Conservation (phyloP, 768 basidiomycete species). For the Kwoniella bestiolae region DNA sequence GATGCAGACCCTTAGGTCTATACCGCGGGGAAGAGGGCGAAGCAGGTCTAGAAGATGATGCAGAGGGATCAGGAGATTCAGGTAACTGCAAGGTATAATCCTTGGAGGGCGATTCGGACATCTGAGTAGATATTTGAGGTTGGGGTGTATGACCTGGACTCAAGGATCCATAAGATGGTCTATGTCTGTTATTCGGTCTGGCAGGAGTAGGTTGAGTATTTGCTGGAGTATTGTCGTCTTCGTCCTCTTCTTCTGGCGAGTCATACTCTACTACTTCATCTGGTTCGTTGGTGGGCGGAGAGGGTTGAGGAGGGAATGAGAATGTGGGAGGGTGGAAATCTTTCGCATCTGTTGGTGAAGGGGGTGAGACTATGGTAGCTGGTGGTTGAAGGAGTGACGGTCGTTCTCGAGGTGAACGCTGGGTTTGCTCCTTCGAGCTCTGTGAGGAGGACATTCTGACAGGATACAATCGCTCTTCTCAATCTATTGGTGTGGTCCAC, state of each 20-base stretch:
- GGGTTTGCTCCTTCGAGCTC: neutral
- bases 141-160: slow-evolving; percentile 19
- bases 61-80: slow-evolving; percentile 24
- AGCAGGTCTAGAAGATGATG: slow-evolving; percentile 19
- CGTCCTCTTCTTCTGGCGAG: slow-evolving; percentile 31
- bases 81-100: slow-evolving; percentile 11
- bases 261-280: slow-evolving; percentile 26
- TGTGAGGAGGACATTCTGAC: neutral
- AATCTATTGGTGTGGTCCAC: too few species aligned
- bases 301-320: slow-evolving; percentile 1
- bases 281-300: neutral
- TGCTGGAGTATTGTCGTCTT: slow-evolving; percentile 13
- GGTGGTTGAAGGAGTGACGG: slow-evolving; percentile 38
- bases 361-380: slow-evolving; percentile 47
- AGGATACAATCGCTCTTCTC: neutral
- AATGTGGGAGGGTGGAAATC: slow-evolving; percentile 19
- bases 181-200: neutral
- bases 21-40: slow-evolving; percentile 40
- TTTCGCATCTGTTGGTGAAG: slow-evolving; percentile 45
- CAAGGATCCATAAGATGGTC: slow-evolving; percentile 16
- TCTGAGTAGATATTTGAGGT: slow-evolving; percentile 1
- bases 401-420: neutral
- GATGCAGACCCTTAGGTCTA: slow-evolving; percentile 30
- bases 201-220: neutral
- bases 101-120: slow-evolving; percentile 23